Base-by-base conservation (phyloP, 2,329 filamentous ascomycete genomes). In the Xylariaceae sp. region DNA sequence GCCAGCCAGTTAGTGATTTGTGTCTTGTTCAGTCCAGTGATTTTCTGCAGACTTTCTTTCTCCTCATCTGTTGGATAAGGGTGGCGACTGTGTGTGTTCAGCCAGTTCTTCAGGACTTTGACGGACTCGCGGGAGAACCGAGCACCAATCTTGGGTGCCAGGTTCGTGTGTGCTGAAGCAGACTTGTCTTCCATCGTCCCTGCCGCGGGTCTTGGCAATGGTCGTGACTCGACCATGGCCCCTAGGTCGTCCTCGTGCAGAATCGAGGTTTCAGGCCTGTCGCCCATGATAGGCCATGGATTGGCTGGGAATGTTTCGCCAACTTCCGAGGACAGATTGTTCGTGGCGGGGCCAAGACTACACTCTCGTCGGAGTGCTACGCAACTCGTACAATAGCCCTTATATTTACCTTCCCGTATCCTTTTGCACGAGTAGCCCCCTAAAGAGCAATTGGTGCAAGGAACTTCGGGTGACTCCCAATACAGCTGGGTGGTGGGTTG, bases 1-100 rank as follows among this genome's bases (percentile, higher is more conserved):
- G 91, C 91, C 43, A 96, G 82, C 91, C 91, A 96, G 67, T 95
- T 96, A 11, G 86, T 87, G 61, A 96, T 93, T 65, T 97, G 92
- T 13, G 80, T 87, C 63, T 89, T 84, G 67, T 84, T 91, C 39
- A 97, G 77, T 7, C 90, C 90, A 1, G 91, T 96, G 61, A 88
- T 81, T 43, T 81, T 79, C 69, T 90, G 87, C 22, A 97, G 76
- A 56, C 83, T 80, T 59, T 91, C 88, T 65, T 93, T 95, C 66
- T 96, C 89, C 53, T 90, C 85, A 41, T 96, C 90, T 33, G 84
- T 92, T 5, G 92, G 91, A 66, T 96, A 97, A 0, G 91, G 92
- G 62, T 95, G 89, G 47, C 88, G 81, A 63, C 82, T 82, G 66
- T 96, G 90, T 6, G 84, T 85, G 0, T 86, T 82, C 31, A 96